Percentiles rank a stretch among this genome's conserved stretches.
Conservation (phyloP, 371 early-diverging fungal genomes). For the Mortierella sp. region DNA sequence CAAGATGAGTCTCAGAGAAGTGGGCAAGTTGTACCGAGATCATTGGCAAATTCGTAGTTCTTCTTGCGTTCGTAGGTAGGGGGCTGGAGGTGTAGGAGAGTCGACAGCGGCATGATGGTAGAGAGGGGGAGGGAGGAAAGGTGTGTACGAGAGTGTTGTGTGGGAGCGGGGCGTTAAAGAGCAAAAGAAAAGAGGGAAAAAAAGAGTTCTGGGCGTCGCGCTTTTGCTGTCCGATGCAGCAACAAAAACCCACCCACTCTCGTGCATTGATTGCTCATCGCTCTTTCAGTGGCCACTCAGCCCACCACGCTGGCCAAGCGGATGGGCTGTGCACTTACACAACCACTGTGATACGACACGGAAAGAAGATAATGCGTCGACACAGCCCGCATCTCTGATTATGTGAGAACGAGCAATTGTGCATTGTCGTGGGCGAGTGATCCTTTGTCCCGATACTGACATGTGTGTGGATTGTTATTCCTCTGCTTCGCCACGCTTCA, state of each 20-base stretch:
- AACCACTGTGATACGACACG: too few species aligned
- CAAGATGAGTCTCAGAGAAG: neutral
- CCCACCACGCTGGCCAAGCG: too few species aligned
- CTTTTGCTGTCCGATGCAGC: too few species aligned
- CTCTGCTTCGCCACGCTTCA: too few species aligned
- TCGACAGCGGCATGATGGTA: conserved; percentile 38
- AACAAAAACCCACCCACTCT: neutral
- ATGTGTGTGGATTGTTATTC: too few species aligned
- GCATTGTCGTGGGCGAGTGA: too few species aligned
- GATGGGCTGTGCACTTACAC: too few species aligned
- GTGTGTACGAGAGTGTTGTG: neutral
- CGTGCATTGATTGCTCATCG: neutral
- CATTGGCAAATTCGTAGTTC: conserved; percentile 67
- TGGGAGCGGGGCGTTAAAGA: neutral
- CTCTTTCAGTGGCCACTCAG: too few species aligned
- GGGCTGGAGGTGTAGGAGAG: conserved; percentile 62
- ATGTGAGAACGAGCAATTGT: too few species aligned
- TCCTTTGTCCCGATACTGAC: too few species aligned
- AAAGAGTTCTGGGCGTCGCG: neutral
- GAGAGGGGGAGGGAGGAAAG: neutral
- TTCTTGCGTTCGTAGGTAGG: conserved; percentile 76
- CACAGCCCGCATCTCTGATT: too few species aligned
- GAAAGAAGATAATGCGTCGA: too few species aligned
- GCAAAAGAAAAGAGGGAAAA: neutral
- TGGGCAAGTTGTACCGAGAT: conserved; percentile 59